These are phyloP conservation scores for Boletellus ananiceps DNA, from an alignment of 768 basidiomycete genomes.

Conservation along the genomic window DNA sequence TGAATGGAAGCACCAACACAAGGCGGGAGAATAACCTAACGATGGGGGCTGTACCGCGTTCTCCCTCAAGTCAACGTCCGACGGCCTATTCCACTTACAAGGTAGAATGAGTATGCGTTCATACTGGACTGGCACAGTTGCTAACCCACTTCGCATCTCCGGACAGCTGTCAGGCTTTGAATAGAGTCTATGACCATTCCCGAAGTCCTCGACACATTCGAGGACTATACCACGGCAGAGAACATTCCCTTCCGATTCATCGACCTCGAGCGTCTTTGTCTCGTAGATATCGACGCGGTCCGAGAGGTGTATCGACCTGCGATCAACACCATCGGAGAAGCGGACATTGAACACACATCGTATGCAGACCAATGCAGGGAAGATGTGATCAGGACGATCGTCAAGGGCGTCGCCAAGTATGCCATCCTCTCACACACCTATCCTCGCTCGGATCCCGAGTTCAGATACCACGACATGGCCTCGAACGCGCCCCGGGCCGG, in stretches of 20 bases:
- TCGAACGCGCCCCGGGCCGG: not conserved
- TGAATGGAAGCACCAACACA: no score
- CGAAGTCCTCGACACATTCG: slow-evolving; percentile 15
- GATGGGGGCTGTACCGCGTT: no score
- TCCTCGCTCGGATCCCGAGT: not conserved
- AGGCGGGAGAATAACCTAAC: no score
- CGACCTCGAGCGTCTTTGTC: slow-evolving; percentile 12
- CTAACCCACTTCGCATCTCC: not conserved
- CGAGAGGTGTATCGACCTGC: slow-evolving; percentile 1
- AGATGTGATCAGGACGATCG: slow-evolving; percentile 19
- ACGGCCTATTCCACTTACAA: no score
- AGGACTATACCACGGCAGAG: slow-evolving; percentile 5
- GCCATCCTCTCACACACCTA: slow-evolving; percentile 17
- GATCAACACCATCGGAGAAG: slow-evolving; percentile 17
- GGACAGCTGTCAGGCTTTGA: not conserved
- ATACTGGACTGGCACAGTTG: not conserved
- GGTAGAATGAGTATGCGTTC: no score
- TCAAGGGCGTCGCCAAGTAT: slow-evolving; percentile 20
- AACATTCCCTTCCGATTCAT: slow-evolving; percentile 16
- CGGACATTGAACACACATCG: slow-evolving; percentile 17
- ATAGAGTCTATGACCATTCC: slow-evolving; percentile 7
- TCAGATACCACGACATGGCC: slow-evolving; percentile 6
- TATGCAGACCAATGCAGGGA: slow-evolving; percentile 22
- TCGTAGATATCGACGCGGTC: slow-evolving; percentile 8
- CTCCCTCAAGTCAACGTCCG: no score